Base-by-base conservation (phyloP, 2,329 filamentous ascomycete species). In the Alternaria sp. region DNA sequence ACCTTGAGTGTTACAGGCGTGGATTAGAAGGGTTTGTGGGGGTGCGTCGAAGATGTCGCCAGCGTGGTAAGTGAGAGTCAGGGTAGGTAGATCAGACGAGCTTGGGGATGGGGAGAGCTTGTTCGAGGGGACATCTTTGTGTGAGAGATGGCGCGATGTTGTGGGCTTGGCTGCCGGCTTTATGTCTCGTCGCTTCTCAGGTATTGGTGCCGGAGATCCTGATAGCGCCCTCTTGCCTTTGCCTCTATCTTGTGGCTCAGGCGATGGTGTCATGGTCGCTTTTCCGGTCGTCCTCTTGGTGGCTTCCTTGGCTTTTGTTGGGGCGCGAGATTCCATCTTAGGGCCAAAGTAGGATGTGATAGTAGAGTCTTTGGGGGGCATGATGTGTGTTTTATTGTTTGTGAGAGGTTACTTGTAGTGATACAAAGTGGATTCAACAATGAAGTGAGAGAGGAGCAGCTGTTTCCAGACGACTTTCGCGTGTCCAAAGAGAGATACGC, bases 1-100 rank as follows among this genome's bases (percentile, higher is more conserved):
- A 6, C 87, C 88, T 64, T 83, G 76, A 54, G 83, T 84, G 74
- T 89, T 90, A 77, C 87, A 89, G 12, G 87, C 86, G 73, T 90
- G 87, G 61, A 88, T 83, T 15, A 89, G 76, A 15, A 86, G 80
- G 21, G 83, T 79, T 56, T 81, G 76, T 32, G 81, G 72, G 0
- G 86, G 86, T 1, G 85, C 85, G 40, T 80, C 72, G 71, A 89
- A 88, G 43, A 90, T 81, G 69, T 87, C 79, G 55, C 85, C 85
- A 6, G 61, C 64, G 63, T 75, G 68, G 59, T 73, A 58, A 19
- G 65, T 69, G 10, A 79, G 61, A 1, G n/a, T 15, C 3, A 73
- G 57, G 0, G 44, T 58, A 4, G 28, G 40, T 5, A 52, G 21
- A 13, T 46, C 13, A 9, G 19, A 8, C 5, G 17, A 30, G 43